Base-by-base conservation (phyloP, 1,139 yeast species). In the Protomyces macrosporus region DNA sequence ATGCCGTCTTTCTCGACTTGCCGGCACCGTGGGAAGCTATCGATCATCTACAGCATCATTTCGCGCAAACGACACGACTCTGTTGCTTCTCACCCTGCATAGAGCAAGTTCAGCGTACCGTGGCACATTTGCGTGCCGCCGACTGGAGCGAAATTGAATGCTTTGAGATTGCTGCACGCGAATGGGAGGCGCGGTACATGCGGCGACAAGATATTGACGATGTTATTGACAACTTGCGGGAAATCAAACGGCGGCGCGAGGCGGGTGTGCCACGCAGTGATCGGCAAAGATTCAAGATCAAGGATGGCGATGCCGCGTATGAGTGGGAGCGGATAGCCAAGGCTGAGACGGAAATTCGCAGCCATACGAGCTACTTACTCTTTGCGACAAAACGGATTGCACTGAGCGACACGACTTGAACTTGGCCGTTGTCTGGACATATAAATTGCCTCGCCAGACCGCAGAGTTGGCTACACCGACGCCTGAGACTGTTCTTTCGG, bases 21-120 rank as follows among this genome's bases (percentile, higher is more conserved):
- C 99, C 99, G 0, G 86, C 97, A 4, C 98, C 99, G 3, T 93
- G 98, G 98, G 85, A 85, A 35, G 98, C 98, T 9, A 87, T 95
- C 65, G 90, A 91, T 5, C 87, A 88, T 73, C 77, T 93, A 55
- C 76, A 79, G 34, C 67, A 71, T 1, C 95, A 88, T 3, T 80
- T 89, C 23, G 62, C 53, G 14, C 32, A 40, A 14, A 58, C 53
- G 10, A 58, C 56, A 16, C 39, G 62, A 3, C 42, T 58, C n/a
- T 58, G 62, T 36, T 58, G 62, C 45, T 58, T 58, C 42, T 58
- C 96, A 42, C 99, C 99, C 7, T 95, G 99, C 75, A 89, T 95
- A 63, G 99, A 95, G 75, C 99, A 95, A 76, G 98, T 95, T 2
- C 86, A 86, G 65, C 85, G 88, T 71, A 88, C 98, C 0, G 84